Base-by-base conservation (phyloP, 441 rosid species). In the Euphorbia celastroides region DNA sequence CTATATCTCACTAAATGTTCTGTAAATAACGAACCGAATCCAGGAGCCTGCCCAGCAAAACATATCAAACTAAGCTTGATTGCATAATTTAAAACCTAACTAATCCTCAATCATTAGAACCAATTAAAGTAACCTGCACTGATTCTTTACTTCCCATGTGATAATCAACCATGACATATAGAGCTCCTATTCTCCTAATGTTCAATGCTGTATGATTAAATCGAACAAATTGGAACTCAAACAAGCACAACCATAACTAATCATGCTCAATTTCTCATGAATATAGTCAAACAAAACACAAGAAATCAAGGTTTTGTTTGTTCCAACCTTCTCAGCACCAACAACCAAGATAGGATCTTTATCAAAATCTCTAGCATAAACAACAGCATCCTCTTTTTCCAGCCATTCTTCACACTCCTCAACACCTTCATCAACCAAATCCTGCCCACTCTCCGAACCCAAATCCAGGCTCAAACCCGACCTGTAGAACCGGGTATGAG, bases 331-430 rank as follows among this genome's bases (percentile, higher is more conserved):
- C 31, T 70, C 77, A 52, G 59, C 78, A 59, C 93, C 89, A 66
- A 76, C 57, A 71, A 90, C 86, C 65, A 73, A 90, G 87, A 82
- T 84, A 19, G 55, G 55, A 50, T 50, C 55, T 50, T 50, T 19
- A 50, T 50, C 20, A 11, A 50, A 90, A 82, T 86, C 84, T 69
- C 95, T 83, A 2, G 87, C 75, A 72, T 84, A 83, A 57, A 34
- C 72, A 60, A 82, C 82, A 44, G 82, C 72, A 68, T 90, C 98
- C 72, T 75, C 90, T 65, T 77, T 86, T 82, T 87, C 88, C 72
- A 90, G 75, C 94, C 90, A 90, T 79, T 85, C 84, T 72, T 83
- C 86, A 48, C 97, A 90, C 38, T 56, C 75, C 57, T 25, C 66
- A 11, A 63, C 78, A 46, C 23, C 60, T 10, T 19, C 76, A 42